phyloP scores from a whole-genome alignment of 345 rosid species.

The Mallotus nudiflorus region DNA sequence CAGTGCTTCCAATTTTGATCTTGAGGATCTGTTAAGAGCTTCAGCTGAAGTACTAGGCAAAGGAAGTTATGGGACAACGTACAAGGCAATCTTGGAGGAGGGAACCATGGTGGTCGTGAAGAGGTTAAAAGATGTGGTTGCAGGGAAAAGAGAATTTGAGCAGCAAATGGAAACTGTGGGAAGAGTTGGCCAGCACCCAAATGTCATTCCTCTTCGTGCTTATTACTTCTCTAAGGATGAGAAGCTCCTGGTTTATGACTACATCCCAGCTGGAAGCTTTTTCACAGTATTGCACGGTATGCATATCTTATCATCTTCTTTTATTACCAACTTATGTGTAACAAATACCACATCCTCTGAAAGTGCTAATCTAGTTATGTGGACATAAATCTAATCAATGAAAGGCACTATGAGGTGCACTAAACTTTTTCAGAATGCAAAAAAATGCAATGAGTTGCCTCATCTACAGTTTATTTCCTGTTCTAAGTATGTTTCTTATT shows the following conservation, averaged over 20 bases:
- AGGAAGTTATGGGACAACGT: conserved; percentile 91
- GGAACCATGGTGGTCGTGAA: conserved; percentile 86
- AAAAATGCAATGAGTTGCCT: too few species aligned
- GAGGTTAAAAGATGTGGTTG: conserved; percentile 74
- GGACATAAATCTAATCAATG: too few species aligned
- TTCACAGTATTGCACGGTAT: conserved; percentile 71
- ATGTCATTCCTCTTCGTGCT: conserved; percentile 85
- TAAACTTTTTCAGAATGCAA: too few species aligned
- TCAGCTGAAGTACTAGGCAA: conserved; percentile 96
- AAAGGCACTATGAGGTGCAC: too few species aligned
- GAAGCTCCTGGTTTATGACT: conserved; percentile 86
- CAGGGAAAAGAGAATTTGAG: conserved; percentile 86
- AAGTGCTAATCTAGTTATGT: too few species aligned
- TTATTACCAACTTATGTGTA: not conserved
- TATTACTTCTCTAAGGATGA: conserved; percentile 94
- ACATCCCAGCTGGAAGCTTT: conserved; percentile 63
- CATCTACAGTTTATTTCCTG: too few species aligned
- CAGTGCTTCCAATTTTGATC: conserved; percentile 71
- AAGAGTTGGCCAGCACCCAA: conserved; percentile 64
- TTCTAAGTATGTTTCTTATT: not conserved
- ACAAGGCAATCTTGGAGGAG: conserved; percentile 89
- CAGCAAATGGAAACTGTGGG: conserved; percentile 88
- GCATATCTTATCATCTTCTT: conserved; percentile 3
- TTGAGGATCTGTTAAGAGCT: conserved; percentile 89
- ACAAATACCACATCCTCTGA: too few species aligned